Evolutionary conservation across 805 yeast species (phyloP).

Genomic region (Debaryomyces prosopidis): DNA sequence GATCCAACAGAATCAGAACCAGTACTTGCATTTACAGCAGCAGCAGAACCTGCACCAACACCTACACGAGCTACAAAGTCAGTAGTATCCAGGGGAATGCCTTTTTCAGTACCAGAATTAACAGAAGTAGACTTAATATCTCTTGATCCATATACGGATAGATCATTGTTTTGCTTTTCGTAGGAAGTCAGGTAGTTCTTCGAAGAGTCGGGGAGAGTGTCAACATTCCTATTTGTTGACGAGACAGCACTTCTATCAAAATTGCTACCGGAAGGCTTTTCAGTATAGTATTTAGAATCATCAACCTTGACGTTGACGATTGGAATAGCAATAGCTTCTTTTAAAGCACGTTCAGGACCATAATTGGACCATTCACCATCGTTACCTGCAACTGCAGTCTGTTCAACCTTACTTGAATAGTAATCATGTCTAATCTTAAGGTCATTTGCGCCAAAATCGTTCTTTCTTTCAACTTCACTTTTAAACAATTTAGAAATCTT

Average conservation of each 20-base stretch:
- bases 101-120: neutral
- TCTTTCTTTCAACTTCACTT: slow-evolving; percentile 33
- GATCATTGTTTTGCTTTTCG: neutral
- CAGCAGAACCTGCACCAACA: slow-evolving; percentile 1
- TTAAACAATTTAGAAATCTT: slow-evolving; percentile 33
- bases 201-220: neutral
- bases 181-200: slow-evolving; percentile 9
- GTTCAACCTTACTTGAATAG: slow-evolving; percentile 21
- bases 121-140: neutral
- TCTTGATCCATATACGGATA: neutral
- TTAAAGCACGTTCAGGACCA: slow-evolving; percentile 5
- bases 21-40: slow-evolving; percentile 2
- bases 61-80: neutral
- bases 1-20: neutral
- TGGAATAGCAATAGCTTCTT: slow-evolving; percentile 2
- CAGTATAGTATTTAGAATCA: neutral
- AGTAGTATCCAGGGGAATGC: too few species aligned
- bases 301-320: slow-evolving; percentile 3
- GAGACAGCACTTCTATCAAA: neutral
- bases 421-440: slow-evolving; percentile 36
- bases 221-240: neutral
- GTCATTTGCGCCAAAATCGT: slow-evolving; percentile 34
- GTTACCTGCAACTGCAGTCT: slow-evolving; percentile 13
- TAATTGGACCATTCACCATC: slow-evolving; percentile 24
- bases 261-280: neutral